Conservation (phyloP, 1,139 yeast species). For the Lodderomyces pseudojiufengensis region DNA sequence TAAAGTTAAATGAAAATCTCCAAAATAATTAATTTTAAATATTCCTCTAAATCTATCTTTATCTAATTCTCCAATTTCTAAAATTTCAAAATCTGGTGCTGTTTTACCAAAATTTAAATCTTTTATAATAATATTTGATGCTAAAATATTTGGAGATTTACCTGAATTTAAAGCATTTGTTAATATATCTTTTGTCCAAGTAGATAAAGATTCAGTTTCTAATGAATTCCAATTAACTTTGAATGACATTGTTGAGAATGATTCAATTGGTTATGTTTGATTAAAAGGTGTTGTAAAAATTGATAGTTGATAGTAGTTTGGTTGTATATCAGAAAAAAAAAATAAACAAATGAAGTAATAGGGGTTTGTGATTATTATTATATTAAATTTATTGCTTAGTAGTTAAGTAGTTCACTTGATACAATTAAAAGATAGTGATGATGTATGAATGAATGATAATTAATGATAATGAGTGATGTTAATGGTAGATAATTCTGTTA, state of each 20-base stretch:
- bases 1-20: slow-evolving; percentile 76
- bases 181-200: slow-evolving; percentile 65
- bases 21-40: slow-evolving; percentile 74
- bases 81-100: slow-evolving; percentile 76
- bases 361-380: no score
- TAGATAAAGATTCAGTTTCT: slow-evolving; percentile 62
- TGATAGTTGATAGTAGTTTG: no score
- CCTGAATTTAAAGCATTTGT: slow-evolving; percentile 79
- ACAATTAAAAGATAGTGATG: no score
- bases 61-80: slow-evolving; percentile 84
- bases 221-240: slow-evolving; percentile 78
- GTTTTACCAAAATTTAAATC: slow-evolving; percentile 75
- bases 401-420: no score
- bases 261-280: not conserved
- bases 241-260: slow-evolving; percentile 56
- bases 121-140: slow-evolving; percentile 67
- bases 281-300: not conserved
- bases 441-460: no score
- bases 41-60: slow-evolving; percentile 80
- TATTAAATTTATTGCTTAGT: no score
- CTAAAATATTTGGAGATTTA: slow-evolving; percentile 69
- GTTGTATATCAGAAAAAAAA: no score
- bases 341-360: no score
- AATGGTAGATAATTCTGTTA: no score
- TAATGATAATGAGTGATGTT: no score